Percentiles rank a stretch among this genome's conserved stretches.
These are phyloP conservation scores for Hortaea sp. DNA, from an alignment of 2,329 filamentous ascomycete species.

Conservation along the genomic window DNA sequence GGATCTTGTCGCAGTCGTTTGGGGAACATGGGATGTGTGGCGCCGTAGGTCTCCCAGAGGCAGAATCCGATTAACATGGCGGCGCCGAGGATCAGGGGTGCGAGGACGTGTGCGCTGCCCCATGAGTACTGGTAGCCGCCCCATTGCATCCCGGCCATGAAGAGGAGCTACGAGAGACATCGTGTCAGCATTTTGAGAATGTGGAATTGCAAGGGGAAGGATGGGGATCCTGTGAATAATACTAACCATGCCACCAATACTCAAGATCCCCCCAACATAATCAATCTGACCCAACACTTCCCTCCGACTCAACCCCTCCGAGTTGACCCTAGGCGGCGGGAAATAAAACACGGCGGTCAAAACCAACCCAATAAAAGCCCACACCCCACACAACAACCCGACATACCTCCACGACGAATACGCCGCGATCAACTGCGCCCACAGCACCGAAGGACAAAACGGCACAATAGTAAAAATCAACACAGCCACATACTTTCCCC, in stretches of 20 bases:
- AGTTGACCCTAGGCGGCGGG: slow-evolving; percentile 41
- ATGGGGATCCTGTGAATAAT: neutral
- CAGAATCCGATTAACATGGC: slow-evolving; percentile 22
- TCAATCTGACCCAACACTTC: slow-evolving; percentile 40
- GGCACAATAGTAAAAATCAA: slow-evolving; percentile 53
- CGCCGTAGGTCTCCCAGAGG: slow-evolving; percentile 23
- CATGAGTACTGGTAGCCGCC: slow-evolving; percentile 23
- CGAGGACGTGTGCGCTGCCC: slow-evolving; percentile 23
- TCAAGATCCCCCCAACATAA: slow-evolving; percentile 42
- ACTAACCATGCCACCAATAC: slow-evolving; percentile 37
- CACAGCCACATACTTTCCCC: slow-evolving; percentile 52
- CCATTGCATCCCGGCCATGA: slow-evolving; percentile 35
- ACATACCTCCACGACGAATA: slow-evolving; percentile 43
- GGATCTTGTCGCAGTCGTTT: slow-evolving; percentile 39
- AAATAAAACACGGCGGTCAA: slow-evolving; percentile 44
- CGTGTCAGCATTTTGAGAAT: neutral
- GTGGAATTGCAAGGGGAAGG: no score
- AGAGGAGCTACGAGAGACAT: slow-evolving; percentile 26
- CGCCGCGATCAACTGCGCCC: slow-evolving; percentile 46
- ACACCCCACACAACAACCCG: slow-evolving; percentile 43
- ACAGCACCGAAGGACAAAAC: slow-evolving; percentile 52
- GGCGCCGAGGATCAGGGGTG: slow-evolving; percentile 23
- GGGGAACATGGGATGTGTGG: slow-evolving; percentile 16
- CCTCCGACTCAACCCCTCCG: slow-evolving; percentile 29
- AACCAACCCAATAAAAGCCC: slow-evolving; percentile 41